Evolutionary conservation across 2,329 filamentous ascomycete genomes (phyloP), one percentile per base, ranked within the genome.

Genomic region (Epichloe typhina): DNA sequence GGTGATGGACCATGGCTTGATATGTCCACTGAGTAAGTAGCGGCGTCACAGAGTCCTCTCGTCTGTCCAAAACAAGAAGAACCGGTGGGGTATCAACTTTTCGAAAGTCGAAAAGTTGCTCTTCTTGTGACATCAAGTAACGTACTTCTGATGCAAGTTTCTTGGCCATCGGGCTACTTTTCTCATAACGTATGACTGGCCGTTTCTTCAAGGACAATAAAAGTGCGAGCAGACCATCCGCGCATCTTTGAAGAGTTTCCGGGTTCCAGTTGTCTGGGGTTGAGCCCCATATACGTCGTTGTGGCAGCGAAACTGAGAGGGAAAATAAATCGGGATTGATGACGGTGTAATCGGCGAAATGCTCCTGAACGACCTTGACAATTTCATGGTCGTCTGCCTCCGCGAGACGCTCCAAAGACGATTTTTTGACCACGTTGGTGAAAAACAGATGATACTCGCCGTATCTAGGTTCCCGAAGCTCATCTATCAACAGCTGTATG

Each of bases 381-480:
- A 98, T 88, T 69, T 98, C 94, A 63, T 98, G 89, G 59, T 96
- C 90, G 64, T 98, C 93, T 26, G 93, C 90, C 72, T 98, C 94
- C 36, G 93, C 93, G 42, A 98, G 74, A 42, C 93, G 81, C 66
- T 98, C 93, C 23, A 98, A 75, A 0, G 91, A 87, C 2, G 93
- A 97, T 69, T 98, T 98, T 94, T 94, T 95, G 62, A 93, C 84
- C 53, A 98, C 86, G 66, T 98, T 98, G 73, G 89, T 97, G 67
- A 98, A 95, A 68, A 94, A 96, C 51, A 98, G 79, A 63, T 95
- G 82, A 69, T 98, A 98, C 71, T 98, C 93, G 57, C 93, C 91
- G 61, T 98, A 98, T 65, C 90, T 96, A 4, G 93, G 94, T 47
- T 97, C 91, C 54, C 93, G 80, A 51, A 98, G 77, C 71, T 98